Base-by-base conservation (phyloP, 768 basidiomycete genomes). In the Mycena galericulata region DNA sequence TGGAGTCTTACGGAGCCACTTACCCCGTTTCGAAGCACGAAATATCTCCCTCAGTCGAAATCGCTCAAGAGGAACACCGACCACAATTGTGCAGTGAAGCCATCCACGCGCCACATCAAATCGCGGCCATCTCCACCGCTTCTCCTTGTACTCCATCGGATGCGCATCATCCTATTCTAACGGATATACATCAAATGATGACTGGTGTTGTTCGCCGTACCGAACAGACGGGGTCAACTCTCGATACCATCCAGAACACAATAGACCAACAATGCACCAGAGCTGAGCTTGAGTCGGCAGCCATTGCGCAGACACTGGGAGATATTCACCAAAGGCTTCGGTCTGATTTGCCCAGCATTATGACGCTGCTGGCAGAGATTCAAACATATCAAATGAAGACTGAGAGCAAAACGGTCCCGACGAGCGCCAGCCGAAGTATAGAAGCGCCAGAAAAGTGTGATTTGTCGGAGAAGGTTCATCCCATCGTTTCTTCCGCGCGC, bases 301-400 rank as follows among this genome's bases (percentile, higher is more conserved):
- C 62, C n/a, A 72, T 84, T 8, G 59, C 77, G 30, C 75, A 71
- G 36, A 79, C 79, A 61, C 70, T 87, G 41, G 83, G 81, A 30
- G 83, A 78, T 18, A 75, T 88, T 45, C 78, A 81, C 56, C 57
- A 62, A 3, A 81, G 80, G n/a, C 71, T 90, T 57, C 78, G 77
- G 15, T 73, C 73, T 10, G 77, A 84, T 38, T 74, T 84, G 38
- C 80, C 83, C 14, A 65, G 76, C 8, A 70, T 87, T 40, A 62
- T 79, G 27, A 76, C 76, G 34, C 81, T 78, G 61, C 72, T 82
- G 18, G 65, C 70, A 17, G 75, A 75, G 29, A 76, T 82, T 49
- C 77, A 74, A 74, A 70, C 75, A 67, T 47, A 43, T 50, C n/a
- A n/a, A n/a, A n/a, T n/a, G n/a, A n/a, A n/a, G n/a, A 40, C 24